Percentiles rank a stretch among this genome's conserved stretches.
These are phyloP conservation scores for Cymodocea nodosa DNA, from an alignment of 116 monocot species.

Conservation along the genomic window DNA sequence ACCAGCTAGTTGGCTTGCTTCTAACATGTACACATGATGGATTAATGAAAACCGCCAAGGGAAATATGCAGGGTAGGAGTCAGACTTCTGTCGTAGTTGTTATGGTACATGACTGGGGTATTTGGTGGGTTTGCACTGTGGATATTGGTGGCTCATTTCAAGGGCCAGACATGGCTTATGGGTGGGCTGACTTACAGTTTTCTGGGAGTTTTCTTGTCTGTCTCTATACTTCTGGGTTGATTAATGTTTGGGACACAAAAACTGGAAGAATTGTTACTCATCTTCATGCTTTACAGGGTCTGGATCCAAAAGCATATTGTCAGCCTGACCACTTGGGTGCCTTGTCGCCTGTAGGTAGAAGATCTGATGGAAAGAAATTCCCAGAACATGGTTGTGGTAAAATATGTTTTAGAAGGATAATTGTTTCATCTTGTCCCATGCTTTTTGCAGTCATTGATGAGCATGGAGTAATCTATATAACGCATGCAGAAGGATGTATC, in stretches of 20 bases:
- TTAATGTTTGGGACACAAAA: slow-evolving; percentile 37
- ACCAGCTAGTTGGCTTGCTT: slow-evolving; percentile 53
- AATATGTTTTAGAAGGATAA: slow-evolving; percentile 42
- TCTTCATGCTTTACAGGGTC: slow-evolving; percentile 30
- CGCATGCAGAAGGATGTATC: slow-evolving; percentile 30
- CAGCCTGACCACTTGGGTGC: slow-evolving; percentile 2
- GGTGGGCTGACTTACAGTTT: slow-evolving; percentile 82
- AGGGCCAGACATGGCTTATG: slow-evolving; percentile 10
- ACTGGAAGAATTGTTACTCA: slow-evolving; percentile 29
- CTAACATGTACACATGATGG: slow-evolving; percentile 19
- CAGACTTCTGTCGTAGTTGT: slow-evolving; percentile 45
- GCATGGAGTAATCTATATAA: slow-evolving; percentile 58
- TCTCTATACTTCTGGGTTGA: slow-evolving; percentile 49
- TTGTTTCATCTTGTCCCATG: slow-evolving; percentile 43
- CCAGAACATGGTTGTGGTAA: slow-evolving; percentile 8
- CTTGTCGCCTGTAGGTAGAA: slow-evolving; percentile 1
- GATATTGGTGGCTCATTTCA: slow-evolving; percentile 30
- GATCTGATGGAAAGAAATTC: slow-evolving; percentile 6
- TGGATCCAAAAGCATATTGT: slow-evolving; percentile 10
- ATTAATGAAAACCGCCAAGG: slow-evolving; percentile 4
- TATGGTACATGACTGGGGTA: slow-evolving; percentile 47
- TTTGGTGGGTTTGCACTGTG: slow-evolving; percentile 63
- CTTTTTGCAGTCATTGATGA: slow-evolving; percentile 53
- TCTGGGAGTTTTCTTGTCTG: slow-evolving; percentile 54
- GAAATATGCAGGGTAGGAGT: slow-evolving; percentile 4